phyloP scores from a whole-genome alignment of 768 basidiomycete genomes.

The Lentinus brumalis region DNA sequence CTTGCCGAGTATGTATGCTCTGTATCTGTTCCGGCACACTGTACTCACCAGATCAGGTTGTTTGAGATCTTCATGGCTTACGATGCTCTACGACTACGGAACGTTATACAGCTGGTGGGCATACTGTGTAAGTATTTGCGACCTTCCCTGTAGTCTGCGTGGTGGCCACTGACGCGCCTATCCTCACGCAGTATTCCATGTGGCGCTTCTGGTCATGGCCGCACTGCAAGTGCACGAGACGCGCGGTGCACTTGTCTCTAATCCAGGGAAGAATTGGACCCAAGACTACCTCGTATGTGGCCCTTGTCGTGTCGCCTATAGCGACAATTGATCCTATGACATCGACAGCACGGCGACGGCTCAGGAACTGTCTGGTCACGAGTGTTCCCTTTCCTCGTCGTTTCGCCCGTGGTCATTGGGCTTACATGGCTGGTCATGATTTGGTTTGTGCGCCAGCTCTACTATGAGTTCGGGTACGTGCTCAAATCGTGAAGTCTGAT shows the following conservation, averaged over 20 bases:
- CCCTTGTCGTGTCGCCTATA: background rate
- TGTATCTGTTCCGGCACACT: background rate
- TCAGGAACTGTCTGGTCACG: conserved; percentile 56
- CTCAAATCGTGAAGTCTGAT: background rate
- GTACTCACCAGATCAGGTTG: conserved; percentile 44
- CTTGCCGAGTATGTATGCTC: conserved; percentile 65
- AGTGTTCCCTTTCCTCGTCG: conserved; percentile 69
- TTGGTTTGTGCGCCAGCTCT: conserved; percentile 71
- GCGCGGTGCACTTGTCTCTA: conserved; percentile 53
- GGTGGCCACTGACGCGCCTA: background rate
- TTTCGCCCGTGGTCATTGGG: conserved; percentile 69
- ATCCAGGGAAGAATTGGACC: conserved; percentile 36
- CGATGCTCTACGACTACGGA: conserved; percentile 80
- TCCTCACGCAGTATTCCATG: conserved; percentile 63
- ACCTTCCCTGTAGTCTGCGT: background rate
- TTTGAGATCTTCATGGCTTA: conserved; percentile 82
- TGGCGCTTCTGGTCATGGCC: conserved; percentile 71
- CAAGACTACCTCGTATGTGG: conserved; percentile 44
- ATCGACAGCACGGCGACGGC: conserved; percentile 44
- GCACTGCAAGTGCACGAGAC: conserved; percentile 81
- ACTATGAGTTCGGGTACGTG: conserved; percentile 79
- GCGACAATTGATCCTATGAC: background rate
- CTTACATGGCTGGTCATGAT: conserved; percentile 66
- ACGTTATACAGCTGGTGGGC: conserved; percentile 76
- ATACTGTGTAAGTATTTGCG: conserved; percentile 54